phyloP scores from a whole-genome alignment of 2,329 filamentous ascomycete genomes.

The Scedosporium aurantiacum region DNA sequence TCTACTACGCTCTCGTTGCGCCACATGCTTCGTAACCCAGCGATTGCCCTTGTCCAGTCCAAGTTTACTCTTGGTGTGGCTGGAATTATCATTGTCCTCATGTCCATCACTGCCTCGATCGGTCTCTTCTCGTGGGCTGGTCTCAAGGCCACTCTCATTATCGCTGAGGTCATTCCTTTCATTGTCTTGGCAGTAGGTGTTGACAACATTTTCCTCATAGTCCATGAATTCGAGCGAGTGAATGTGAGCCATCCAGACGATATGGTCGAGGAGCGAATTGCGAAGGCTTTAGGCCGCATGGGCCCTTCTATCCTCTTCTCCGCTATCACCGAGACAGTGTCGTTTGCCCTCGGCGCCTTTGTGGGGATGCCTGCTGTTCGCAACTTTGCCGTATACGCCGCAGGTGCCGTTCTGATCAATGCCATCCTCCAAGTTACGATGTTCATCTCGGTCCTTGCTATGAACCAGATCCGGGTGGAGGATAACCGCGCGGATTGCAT shows the following conservation, averaged over 20 bases:
- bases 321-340: conserved; percentile 85
- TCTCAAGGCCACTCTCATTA: conserved; percentile 92
- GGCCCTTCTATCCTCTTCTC: conserved; percentile 93
- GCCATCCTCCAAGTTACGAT: conserved; percentile 94
- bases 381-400: conserved; percentile 94
- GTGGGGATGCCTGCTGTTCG: conserved; percentile 97
- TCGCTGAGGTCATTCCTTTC: conserved; percentile 96
- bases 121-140: conserved; percentile 87
- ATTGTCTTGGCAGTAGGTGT: conserved; percentile 93
- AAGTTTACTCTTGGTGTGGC: conserved; percentile 94
- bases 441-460: conserved; percentile 82
- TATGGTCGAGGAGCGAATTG: conserved; percentile 73
- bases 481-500: conserved; percentile 82
- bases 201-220: conserved; percentile 97
- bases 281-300: conserved; percentile 86
- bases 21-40: conserved; percentile 70
- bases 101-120: conserved; percentile 94
- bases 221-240: conserved; percentile 93
- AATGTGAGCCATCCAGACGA: conserved; percentile 87
- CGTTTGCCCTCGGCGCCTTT: conserved; percentile 83
- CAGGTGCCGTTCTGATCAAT: conserved; percentile 93
- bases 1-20: conserved; percentile 71
- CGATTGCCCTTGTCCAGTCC: conserved; percentile 80
- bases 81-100: conserved; percentile 88
- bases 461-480: conserved; percentile 88